These are phyloP conservation scores for Neofusicoccum parvum DNA, from an alignment of 2,329 filamentous ascomycete species.

Conservation along the genomic window DNA sequence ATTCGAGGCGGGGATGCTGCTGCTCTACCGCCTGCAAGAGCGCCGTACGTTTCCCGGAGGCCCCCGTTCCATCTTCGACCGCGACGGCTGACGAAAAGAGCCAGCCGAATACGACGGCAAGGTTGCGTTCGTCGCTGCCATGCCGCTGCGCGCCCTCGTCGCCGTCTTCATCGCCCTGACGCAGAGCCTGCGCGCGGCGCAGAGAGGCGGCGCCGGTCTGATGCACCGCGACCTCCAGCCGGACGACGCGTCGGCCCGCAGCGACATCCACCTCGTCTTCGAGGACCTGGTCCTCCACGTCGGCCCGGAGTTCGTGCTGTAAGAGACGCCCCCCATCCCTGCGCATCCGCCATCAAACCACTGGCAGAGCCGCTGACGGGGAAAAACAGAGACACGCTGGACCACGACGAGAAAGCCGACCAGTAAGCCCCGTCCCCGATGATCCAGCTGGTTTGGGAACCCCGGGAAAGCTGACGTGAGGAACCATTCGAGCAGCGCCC, in stretches of 20 bases:
- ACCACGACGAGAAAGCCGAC: conserved; percentile 7
- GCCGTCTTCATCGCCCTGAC: conserved; percentile 4
- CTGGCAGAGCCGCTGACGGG: not conserved
- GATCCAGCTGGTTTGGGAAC: not conserved
- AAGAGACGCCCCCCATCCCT: not conserved
- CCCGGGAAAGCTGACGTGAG: not conserved
- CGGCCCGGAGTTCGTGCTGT: conserved; percentile 16
- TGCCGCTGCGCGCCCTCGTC: conserved; percentile 2
- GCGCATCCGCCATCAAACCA: too few species aligned
- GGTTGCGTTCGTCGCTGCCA: not conserved
- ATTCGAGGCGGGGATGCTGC: conserved; percentile 8
- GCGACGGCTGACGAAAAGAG: not conserved
- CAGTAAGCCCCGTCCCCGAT: not conserved
- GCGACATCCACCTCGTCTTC: conserved; percentile 18
- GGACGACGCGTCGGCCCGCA: not conserved
- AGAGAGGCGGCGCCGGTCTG: conserved; percentile 1
- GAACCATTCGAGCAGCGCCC: not conserved
- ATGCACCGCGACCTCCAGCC: conserved; percentile 5
- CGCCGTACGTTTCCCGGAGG: not conserved
- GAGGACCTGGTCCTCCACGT: conserved; percentile 5
- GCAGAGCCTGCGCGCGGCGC: conserved; percentile 1
- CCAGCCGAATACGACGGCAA: conserved; percentile 9
- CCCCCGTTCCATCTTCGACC: not conserved
- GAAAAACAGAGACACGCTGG: not conserved
- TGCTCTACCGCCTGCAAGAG: conserved; percentile 11